These are phyloP conservation scores for Lipomyces spencermartinsiae DNA, from an alignment of 805 yeast species.

Conservation along the genomic window DNA sequence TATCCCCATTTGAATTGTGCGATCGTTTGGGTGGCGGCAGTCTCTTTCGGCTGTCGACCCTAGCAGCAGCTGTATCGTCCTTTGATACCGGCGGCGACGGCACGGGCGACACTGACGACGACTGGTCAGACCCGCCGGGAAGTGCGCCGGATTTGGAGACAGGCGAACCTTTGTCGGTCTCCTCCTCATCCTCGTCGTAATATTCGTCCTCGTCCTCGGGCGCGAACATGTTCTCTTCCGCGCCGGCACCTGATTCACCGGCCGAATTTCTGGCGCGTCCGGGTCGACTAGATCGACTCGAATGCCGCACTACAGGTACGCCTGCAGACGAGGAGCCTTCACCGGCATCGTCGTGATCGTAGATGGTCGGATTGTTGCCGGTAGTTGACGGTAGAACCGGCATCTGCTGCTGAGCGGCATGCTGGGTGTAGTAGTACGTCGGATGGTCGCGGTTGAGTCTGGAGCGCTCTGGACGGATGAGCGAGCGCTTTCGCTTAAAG, in stretches of 20 bases:
- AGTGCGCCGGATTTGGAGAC: slow-evolving; percentile 12
- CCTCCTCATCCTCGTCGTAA: slow-evolving; percentile 25
- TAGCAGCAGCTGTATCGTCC: background rate
- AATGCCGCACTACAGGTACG: background rate
- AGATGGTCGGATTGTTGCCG: slow-evolving; percentile 65
- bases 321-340: slow-evolving; percentile 12
- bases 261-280: background rate
- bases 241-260: background rate
- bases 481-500: slow-evolving; percentile 61
- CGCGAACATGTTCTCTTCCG: slow-evolving; percentile 1
- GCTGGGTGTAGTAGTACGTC: slow-evolving; percentile 76
- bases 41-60: background rate
- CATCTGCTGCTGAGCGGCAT: slow-evolving; percentile 67
- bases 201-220: slow-evolving; percentile 9
- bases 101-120: slow-evolving; percentile 2
- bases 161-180: slow-evolving; percentile 28
- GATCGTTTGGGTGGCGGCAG: background rate
- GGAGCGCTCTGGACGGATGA: slow-evolving; percentile 86
- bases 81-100: slow-evolving; percentile 3
- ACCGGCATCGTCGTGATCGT: slow-evolving; percentile 18
- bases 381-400: slow-evolving; percentile 71
- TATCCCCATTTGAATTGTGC: background rate
- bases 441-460: slow-evolving; percentile 71
- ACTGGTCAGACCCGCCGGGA: background rate
- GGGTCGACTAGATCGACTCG: background rate